Evolutionary conservation across 1,284 basidiomycete genomes (phyloP), one percentile per base, ranked within the genome.

Genomic region (Ustilago bromivora): DNA sequence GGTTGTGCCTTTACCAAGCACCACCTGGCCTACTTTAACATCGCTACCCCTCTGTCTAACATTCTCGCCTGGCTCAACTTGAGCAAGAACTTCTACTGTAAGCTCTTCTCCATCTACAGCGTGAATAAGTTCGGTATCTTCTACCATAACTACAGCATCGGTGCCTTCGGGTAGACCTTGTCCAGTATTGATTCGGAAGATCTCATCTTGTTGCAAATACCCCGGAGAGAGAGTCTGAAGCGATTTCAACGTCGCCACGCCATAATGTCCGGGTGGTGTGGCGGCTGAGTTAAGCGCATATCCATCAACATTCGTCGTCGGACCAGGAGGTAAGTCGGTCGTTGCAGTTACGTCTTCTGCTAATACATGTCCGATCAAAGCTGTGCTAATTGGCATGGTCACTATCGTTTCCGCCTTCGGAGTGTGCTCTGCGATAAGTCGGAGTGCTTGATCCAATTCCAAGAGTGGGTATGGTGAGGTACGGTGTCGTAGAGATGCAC

Each of bases 81-180:
- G 90, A 0, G 88, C 91, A 1, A 94, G 88, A 0, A 91, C 90
- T 78, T 90, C 89, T 2, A 95, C 90, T 68, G 90, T 89, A 32
- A 88, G 87, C 84, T 95, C 94, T 82, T 95, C 94, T 4, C 82
- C 82, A 4, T 78, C 78, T 23, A 34, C 13, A 2, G 32, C 67
- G 93, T 86, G 93, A 13, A 90, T 87, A 12, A 96, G 88, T 61
- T 90, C 90, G 0, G 94, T 95, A 82, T 96, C 94, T 87, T 96
- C 94, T 17, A 96, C 94, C 93, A 95, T 95, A 84, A 96, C 91
- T 0, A 95, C 91, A 0, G 93, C 87, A 82, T 95, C 92, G 8
- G 92, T 88, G 2, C 92, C 93, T 0, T 86, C 83, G 0, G 94
- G 94, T 1, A 96, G 87, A 90, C 1, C 90, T 91, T 84, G 82